Conservation (phyloP, 805 yeast genomes). For the Yarrowia bubula region DNA sequence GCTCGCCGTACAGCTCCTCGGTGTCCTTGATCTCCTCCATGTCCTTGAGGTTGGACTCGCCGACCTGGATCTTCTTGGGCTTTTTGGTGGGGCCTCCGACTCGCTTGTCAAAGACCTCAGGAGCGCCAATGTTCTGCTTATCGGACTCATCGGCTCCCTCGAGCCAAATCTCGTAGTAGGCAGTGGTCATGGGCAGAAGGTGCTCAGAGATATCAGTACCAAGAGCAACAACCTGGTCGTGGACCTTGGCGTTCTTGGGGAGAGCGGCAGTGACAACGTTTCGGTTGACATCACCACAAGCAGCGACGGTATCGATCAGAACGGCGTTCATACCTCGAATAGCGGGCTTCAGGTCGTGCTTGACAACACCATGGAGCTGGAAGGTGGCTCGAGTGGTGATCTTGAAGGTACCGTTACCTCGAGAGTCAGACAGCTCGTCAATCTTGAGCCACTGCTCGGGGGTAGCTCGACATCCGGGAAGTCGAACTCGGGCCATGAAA, state of each 20-base stretch:
- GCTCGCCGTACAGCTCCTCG: slow-evolving; percentile 74
- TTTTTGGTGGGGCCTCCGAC: slow-evolving; percentile 74
- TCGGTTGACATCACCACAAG: slow-evolving; percentile 98
- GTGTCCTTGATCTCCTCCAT: slow-evolving; percentile 57
- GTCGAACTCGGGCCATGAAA: slow-evolving; percentile 94
- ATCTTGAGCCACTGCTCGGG: slow-evolving; percentile 86
- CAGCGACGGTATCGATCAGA: slow-evolving; percentile 91
- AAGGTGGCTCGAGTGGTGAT: slow-evolving; percentile 95
- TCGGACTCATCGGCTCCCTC: slow-evolving; percentile 79
- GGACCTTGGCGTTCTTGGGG: slow-evolving; percentile 80
- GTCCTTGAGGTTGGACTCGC: slow-evolving; percentile 78
- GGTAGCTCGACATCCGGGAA: slow-evolving; percentile 88
- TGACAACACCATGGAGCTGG: slow-evolving; percentile 93
- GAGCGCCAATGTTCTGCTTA: slow-evolving; percentile 52
- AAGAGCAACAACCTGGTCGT: slow-evolving; percentile 63
- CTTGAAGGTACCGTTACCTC: slow-evolving; percentile 92
- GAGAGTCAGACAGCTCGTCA: slow-evolving; percentile 71
- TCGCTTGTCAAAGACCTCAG: slow-evolving; percentile 61
- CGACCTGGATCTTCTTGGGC: slow-evolving; percentile 64
- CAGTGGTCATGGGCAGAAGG: slow-evolving; percentile 85
- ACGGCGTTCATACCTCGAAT: slow-evolving; percentile 90
- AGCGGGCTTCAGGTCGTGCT: slow-evolving; percentile 82
- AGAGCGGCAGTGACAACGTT: slow-evolving; percentile 91
- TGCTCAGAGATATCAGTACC: slow-evolving; percentile 73
- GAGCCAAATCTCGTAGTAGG: slow-evolving; percentile 96